These are phyloP conservation scores for Luffa acutangula DNA, from an alignment of 306 rosid species.

Conservation along the genomic window DNA sequence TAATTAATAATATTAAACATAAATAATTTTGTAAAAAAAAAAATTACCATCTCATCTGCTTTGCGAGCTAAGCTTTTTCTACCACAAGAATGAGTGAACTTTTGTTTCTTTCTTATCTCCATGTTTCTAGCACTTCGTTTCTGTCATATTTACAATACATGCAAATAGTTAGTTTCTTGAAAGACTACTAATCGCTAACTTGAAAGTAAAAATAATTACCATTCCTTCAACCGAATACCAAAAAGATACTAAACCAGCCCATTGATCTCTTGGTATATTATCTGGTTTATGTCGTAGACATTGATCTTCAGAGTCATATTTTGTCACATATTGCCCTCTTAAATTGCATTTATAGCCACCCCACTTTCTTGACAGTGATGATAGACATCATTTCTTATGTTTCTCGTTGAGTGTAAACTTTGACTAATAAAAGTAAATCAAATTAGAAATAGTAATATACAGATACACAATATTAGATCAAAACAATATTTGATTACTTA, in stretches of 20 bases:
- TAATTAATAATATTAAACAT: too few species aligned
- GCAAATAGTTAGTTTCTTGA: not conserved
- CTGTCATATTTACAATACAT: too few species aligned
- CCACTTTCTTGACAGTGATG: too few species aligned
- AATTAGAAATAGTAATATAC: too few species aligned
- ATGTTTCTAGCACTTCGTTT: too few species aligned
- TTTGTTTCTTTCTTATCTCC: too few species aligned
- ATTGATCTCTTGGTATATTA: not conserved
- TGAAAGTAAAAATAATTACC: not conserved
- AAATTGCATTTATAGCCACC: too few species aligned
- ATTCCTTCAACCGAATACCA: not conserved
- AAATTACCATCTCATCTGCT: not conserved
- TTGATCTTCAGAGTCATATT: not conserved
- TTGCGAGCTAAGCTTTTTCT: not conserved
- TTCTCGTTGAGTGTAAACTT: not conserved
- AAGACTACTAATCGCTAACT: too few species aligned
- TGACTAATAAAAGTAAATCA: not conserved
- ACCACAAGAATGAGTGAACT: not conserved
- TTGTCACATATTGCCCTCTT: not conserved
- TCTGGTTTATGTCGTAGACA: not conserved
- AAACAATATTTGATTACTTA: too few species aligned
- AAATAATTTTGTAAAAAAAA: not conserved
- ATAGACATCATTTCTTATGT: too few species aligned
- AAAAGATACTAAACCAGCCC: not conserved
- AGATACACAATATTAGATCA: too few species aligned